Percentiles rank a stretch among this genome's conserved stretches.
These are phyloP conservation scores for Diaporthe eres DNA, from an alignment of 2,329 filamentous ascomycete genomes.

Conservation along the genomic window DNA sequence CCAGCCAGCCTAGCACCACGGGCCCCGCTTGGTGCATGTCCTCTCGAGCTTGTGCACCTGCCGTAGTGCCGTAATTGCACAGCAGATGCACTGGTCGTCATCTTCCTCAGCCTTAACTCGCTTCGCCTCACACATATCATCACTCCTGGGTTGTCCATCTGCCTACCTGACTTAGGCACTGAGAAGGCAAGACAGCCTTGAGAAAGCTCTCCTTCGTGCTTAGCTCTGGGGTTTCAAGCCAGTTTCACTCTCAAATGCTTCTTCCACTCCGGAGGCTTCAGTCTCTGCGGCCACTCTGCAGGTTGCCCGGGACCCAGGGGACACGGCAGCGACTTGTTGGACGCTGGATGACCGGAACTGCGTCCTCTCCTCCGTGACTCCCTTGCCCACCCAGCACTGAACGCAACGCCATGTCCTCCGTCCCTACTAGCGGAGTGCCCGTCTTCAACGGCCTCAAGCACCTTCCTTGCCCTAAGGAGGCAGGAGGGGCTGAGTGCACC, in stretches of 20 bases:
- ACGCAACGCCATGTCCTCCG: slow-evolving; percentile 1
- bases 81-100: neutral
- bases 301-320: neutral
- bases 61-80: neutral
- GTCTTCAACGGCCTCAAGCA: slow-evolving; percentile 42
- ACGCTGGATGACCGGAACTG: neutral
- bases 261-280: neutral
- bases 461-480: slow-evolving; percentile 41
- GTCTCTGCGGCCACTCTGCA: slow-evolving; percentile 18
- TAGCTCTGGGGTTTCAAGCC: neutral
- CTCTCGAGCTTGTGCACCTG: neutral
- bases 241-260: neutral
- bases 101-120: neutral
- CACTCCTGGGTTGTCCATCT: neutral
- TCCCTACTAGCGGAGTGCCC: slow-evolving; percentile 35
- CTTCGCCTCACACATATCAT: neutral
- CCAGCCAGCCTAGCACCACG: neutral
- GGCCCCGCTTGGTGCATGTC: neutral
- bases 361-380: neutral
- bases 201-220: neutral
- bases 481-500: slow-evolving; percentile 38
- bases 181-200: neutral
- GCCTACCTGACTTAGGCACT: neutral
- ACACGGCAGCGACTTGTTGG: neutral
- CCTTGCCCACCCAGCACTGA: neutral